Base-by-base conservation (phyloP, 495 filamentous ascomycete species). In the Xylaria curta region DNA sequence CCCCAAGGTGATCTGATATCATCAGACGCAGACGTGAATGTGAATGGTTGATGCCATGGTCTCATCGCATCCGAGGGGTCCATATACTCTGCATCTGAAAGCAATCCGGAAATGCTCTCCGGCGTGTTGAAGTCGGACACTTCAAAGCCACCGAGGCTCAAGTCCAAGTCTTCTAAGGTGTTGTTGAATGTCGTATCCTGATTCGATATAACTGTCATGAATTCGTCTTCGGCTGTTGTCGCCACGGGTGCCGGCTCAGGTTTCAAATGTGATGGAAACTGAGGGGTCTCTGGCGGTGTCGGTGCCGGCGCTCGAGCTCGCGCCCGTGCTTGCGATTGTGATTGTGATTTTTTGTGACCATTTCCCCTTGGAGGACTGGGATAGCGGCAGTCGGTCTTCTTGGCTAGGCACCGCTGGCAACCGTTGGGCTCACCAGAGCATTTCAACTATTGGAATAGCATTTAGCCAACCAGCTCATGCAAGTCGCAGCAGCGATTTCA, bases 31-130 rank as follows among this genome's bases (percentile, higher is more conserved):
- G 68, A 40, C 24, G 46, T 56, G 40, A 64, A 70, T 31, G 59
- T 63, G 9, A 70, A 64, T 33, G 59, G 47, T 33, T 70, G 68
- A 15, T 70, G 59, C 68, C 68, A 70, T 46, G 68, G 44, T 15
- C 33, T 70, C 47, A 70, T 70, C 33, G 68, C 46, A 33, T 64
- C 68, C 2, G 59, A 70, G 47, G 59, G 68, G 68, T 70, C 68
- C 68, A 70, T 70, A 26, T 64, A 70, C 33, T 70, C 68, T 28
- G 44, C 33, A n/a, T 70, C 68, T 5, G 68, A 54, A 44, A 64
- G 59, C 61, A 70, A 31, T 0, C 68, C 58, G 6, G 31, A 59
- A 0, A 70, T 64, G 2, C 46, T 64, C 19, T 70, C 68, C 7
- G 61, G 28, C 13, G 46, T 64, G 46, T 46, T 49, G 47, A 70